Percentiles rank a stretch among this genome's conserved stretches.
Evolutionary conservation across 495 filamentous ascomycete genomes (phyloP).

Genomic region (Xylaria bambusicola): DNA sequence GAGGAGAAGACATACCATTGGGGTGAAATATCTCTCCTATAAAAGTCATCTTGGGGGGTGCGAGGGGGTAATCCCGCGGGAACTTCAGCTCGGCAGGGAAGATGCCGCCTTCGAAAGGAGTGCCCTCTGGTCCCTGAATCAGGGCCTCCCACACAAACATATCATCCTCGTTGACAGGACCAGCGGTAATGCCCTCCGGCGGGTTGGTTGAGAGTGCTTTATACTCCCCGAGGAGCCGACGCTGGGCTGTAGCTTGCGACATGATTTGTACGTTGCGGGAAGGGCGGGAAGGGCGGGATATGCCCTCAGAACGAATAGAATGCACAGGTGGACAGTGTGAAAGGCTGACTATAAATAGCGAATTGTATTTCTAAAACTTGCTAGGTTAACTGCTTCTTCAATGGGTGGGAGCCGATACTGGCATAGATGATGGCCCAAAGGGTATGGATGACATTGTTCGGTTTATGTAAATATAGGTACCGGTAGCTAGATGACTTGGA

Average conservation of each 20-base stretch:
- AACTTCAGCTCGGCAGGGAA: slow-evolving; percentile 95
- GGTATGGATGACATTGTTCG: too few species aligned
- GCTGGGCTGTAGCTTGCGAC: slow-evolving; percentile 71
- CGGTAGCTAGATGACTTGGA: too few species aligned
- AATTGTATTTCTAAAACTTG: too few species aligned
- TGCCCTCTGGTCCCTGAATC: slow-evolving; percentile 92
- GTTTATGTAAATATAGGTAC: too few species aligned
- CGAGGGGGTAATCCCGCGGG: slow-evolving; percentile 92
- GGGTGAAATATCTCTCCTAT: slow-evolving; percentile 92
- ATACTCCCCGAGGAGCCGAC: slow-evolving; percentile 97
- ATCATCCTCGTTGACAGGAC: slow-evolving; percentile 91
- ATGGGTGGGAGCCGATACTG: too few species aligned
- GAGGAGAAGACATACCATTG: slow-evolving; percentile 64
- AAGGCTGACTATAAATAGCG: not conserved
- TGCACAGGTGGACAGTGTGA: not conserved
- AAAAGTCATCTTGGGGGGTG: slow-evolving; percentile 94
- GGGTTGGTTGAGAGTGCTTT: slow-evolving; percentile 70
- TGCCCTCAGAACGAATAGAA: not conserved
- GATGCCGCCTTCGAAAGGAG: slow-evolving; percentile 91
- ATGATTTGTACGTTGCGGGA: slow-evolving; percentile 37
- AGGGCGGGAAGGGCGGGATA: not conserved
- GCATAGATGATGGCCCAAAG: too few species aligned
- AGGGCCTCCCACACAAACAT: slow-evolving; percentile 96
- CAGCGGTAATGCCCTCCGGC: slow-evolving; percentile 92
- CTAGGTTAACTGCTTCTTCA: too few species aligned